A percentile compares a stretch with the other conserved stretches of the same genome.
phyloP scores from a whole-genome alignment of 495 filamentous ascomycete species.

The Talaromyces wortmannii region DNA sequence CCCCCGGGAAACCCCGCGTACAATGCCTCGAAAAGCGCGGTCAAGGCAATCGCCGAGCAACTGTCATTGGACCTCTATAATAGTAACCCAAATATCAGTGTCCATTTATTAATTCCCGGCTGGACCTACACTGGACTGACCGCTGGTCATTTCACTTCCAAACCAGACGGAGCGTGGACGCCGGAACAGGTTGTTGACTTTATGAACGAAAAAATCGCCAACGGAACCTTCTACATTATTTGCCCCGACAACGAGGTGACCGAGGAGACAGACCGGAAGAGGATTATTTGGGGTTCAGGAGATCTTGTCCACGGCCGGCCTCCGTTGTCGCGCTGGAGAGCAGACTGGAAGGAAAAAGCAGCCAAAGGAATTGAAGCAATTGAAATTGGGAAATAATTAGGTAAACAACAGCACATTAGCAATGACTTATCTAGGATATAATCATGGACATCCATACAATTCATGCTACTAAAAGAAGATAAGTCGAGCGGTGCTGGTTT shows the following conservation, averaged over 20 bases:
- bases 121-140: slow-evolving; percentile 72
- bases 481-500: no score
- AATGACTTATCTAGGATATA: no score
- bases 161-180: slow-evolving; percentile 64
- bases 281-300: slow-evolving; percentile 63
- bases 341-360: slow-evolving; percentile 56
- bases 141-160: slow-evolving; percentile 41
- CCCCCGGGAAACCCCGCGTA: slow-evolving; percentile 75
- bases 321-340: slow-evolving; percentile 66
- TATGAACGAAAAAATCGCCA: slow-evolving; percentile 51
- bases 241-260: slow-evolving; percentile 73
- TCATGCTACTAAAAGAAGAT: no score
- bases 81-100: slow-evolving; percentile 37
- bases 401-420: no score
- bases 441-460: no score
- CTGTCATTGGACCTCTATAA: slow-evolving; percentile 57
- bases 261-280: slow-evolving; percentile 57
- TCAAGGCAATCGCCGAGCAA: slow-evolving; percentile 67
- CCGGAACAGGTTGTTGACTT: slow-evolving; percentile 64
- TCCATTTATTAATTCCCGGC: slow-evolving; percentile 69
- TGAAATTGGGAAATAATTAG: not conserved
- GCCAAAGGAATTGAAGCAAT: slow-evolving; percentile 50
- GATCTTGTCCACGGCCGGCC: slow-evolving; percentile 61
- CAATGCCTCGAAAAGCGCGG: slow-evolving; percentile 70
- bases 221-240: slow-evolving; percentile 66